Conservation (phyloP, 2,329 filamentous ascomycete genomes). For the Rutstroemia sp. region DNA sequence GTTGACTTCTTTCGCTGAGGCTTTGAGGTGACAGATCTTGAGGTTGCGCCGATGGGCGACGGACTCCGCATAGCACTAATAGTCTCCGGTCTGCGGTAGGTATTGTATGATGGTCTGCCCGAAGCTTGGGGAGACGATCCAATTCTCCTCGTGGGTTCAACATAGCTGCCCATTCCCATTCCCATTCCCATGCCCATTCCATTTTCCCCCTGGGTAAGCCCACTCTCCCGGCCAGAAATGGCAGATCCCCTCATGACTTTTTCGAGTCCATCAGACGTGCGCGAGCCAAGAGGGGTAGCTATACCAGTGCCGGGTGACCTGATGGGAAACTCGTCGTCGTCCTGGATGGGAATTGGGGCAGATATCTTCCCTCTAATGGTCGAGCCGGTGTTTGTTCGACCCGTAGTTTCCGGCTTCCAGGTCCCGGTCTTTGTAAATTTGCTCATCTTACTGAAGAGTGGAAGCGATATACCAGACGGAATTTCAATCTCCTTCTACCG, state of each 20-base stretch:
- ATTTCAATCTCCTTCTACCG: neutral
- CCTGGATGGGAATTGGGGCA: slow-evolving; percentile 50
- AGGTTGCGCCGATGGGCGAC: slow-evolving; percentile 28
- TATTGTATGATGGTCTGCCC: slow-evolving; percentile 14
- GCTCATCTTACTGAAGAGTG: slow-evolving; percentile 20
- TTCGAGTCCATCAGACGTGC: slow-evolving; percentile 8
- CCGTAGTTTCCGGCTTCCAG: slow-evolving; percentile 18
- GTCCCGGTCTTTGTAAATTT: slow-evolving; percentile 21
- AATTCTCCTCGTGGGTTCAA: slow-evolving; percentile 3
- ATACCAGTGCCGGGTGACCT: slow-evolving; percentile 36
- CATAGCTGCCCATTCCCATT: slow-evolving; percentile 1
- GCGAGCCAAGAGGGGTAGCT: slow-evolving; percentile 28
- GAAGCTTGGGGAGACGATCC: slow-evolving; percentile 5
- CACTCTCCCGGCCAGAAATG: slow-evolving; percentile 8
- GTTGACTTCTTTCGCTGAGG: slow-evolving; percentile 52
- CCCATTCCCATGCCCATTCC: neutral
- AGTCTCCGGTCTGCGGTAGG: slow-evolving; percentile 10
- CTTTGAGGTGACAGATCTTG: slow-evolving; percentile 29
- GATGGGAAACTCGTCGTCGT: slow-evolving; percentile 49
- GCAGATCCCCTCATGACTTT: slow-evolving; percentile 5
- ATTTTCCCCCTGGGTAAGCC: slow-evolving; percentile 12
- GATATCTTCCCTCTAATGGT: slow-evolving; percentile 51
- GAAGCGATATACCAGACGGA: neutral
- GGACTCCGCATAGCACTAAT: neutral
- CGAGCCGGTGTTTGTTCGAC: slow-evolving; percentile 33